A percentile compares a stretch with the other conserved stretches of the same genome.
These are phyloP conservation scores for Thalassia testudinum DNA, from an alignment of 116 monocot species.

Conservation along the genomic window DNA sequence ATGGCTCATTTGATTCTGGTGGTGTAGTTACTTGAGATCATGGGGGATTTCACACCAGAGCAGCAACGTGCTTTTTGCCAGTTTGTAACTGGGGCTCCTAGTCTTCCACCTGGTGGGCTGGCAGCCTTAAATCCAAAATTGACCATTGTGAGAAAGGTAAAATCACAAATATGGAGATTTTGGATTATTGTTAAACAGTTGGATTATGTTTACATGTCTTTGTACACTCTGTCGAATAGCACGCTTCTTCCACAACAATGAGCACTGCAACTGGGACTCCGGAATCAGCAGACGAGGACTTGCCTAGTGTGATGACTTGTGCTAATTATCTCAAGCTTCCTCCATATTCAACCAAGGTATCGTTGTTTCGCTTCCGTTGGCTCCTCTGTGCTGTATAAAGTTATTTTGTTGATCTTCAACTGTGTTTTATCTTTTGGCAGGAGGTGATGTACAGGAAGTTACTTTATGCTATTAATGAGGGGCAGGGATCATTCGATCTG, in stretches of 20 bases:
- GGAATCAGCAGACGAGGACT: slow-evolving; percentile 70
- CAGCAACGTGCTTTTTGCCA: slow-evolving; percentile 96
- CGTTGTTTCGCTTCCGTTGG: not conserved
- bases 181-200: not conserved
- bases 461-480: slow-evolving; percentile 75
- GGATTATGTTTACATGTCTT: too few relatives aligned
- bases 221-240: slow-evolving; percentile 21
- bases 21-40: slow-evolving; percentile 81
- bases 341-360: slow-evolving; percentile 90
- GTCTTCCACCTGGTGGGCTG: slow-evolving; percentile 92
- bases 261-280: slow-evolving; percentile 29
- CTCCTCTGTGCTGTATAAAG: not conserved
- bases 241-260: slow-evolving; percentile 38
- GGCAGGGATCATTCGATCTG: slow-evolving; percentile 94
- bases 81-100: slow-evolving; percentile 95
- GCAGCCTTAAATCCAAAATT: slow-evolving; percentile 81
- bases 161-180: too few relatives aligned
- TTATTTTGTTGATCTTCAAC: not conserved
- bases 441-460: slow-evolving; percentile 89
- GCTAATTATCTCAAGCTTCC: slow-evolving; percentile 94
- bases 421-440: slow-evolving; percentile 16
- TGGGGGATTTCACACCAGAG: slow-evolving; percentile 80
- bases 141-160: slow-evolving; percentile 96
- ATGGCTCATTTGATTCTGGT: not conserved
- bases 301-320: slow-evolving; percentile 99